Evolutionary conservation across 345 rosid species (phyloP).

Genomic region (Ailanthus altissimus): DNA sequence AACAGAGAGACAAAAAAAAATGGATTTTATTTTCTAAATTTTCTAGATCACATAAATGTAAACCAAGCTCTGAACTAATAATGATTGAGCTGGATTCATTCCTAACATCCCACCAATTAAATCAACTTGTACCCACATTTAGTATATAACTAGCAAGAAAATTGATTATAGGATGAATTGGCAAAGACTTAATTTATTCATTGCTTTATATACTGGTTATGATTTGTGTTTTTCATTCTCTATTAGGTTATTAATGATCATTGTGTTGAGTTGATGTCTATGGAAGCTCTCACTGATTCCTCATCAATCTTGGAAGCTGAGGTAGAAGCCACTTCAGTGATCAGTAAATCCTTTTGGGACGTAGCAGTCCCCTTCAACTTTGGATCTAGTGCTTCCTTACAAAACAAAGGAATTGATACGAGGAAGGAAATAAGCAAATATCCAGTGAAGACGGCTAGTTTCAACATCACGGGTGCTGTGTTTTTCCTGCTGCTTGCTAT

Average conservation of each 20-base stretch:
- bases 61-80: background rate
- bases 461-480: conserved; percentile 42
- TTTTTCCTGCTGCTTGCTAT: conserved; percentile 56
- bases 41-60: background rate
- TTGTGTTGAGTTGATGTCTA: conserved; percentile 76
- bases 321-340: conserved; percentile 43
- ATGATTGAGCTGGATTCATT: background rate
- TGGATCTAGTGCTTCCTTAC: conserved; percentile 25
- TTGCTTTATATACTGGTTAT: background rate
- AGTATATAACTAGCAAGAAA: background rate
- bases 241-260: conserved; percentile 76
- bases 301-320: conserved; percentile 63
- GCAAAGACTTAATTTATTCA: background rate
- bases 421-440: conserved; percentile 16
- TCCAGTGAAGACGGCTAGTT: conserved; percentile 19
- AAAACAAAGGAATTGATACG: conserved; percentile 25
- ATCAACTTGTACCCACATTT: background rate
- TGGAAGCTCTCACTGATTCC: conserved; percentile 54
- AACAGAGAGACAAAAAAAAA: background rate
- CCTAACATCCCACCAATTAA: background rate
- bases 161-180: background rate
- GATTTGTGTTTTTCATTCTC: background rate
- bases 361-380: conserved; percentile 32
- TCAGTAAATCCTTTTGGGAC: conserved; percentile 70
- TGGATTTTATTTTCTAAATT: background rate